phyloP scores from a whole-genome alignment of 78 protist species.

The Blattamonas nauphoetae region DNA sequence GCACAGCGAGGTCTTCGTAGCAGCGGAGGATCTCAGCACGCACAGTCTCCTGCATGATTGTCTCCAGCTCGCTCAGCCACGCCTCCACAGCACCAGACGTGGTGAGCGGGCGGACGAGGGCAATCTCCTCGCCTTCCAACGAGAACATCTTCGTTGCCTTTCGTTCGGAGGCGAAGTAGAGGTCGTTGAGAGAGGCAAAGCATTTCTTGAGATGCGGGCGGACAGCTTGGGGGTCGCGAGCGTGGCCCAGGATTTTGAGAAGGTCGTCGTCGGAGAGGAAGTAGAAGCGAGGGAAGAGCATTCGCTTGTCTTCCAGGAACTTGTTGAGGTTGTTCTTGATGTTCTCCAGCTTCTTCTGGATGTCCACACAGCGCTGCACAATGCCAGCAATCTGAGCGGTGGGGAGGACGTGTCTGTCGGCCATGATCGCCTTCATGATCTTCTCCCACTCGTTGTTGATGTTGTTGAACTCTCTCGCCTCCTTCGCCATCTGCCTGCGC shows the following conservation, averaged over 20 bases:
- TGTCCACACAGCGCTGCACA: neutral
- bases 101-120: neutral
- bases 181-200: slow-evolving; percentile 36
- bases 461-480: slow-evolving; percentile 33
- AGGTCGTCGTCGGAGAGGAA: slow-evolving; percentile 79
- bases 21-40: neutral
- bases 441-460: slow-evolving; percentile 43
- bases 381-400: neutral
- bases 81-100: slow-evolving; percentile 39
- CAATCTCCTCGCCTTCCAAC: neutral
- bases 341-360: slow-evolving; percentile 44
- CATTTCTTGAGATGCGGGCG: slow-evolving; percentile 64
- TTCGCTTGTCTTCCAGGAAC: slow-evolving; percentile 66
- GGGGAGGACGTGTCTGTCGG: neutral
- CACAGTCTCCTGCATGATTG: slow-evolving; percentile 29
- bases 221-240: slow-evolving; percentile 54
- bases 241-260: slow-evolving; percentile 70
- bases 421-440: neutral
- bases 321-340: slow-evolving; percentile 62
- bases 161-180: neutral
- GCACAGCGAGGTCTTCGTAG: slow-evolving; percentile 30
- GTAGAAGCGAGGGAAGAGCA: slow-evolving; percentile 78
- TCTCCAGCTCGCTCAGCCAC: slow-evolving; percentile 58
- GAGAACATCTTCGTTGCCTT: neutral
- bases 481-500: slow-evolving; percentile 62